Base-by-base conservation (phyloP, 257 asterid genomes). In the Solanum appendiculatum region DNA sequence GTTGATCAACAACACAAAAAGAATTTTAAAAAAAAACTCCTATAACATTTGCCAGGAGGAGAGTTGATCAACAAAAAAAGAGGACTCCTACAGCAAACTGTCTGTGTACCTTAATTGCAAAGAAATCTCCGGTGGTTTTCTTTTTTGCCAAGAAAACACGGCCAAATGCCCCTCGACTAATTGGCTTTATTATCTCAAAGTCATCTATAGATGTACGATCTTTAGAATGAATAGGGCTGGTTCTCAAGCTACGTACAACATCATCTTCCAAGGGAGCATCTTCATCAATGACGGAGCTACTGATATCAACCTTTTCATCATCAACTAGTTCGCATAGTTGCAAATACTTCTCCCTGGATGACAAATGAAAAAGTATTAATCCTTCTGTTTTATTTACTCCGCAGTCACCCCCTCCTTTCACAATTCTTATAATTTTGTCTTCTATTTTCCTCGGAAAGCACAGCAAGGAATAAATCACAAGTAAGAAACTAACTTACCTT, bases 151-250 rank as follows among this genome's bases (percentile, higher is more conserved):
- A 88, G 91, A 97, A 97, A 86, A 97, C 99, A 85, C 99, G 95
- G 70, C 99, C 99, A 91, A 97, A 97, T 88, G 99, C 99, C 80
- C 99, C 99, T 82, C 99, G 99, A 91, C 99, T 97, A 85, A 97
- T 97, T 81, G 99, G 99, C 91, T 96, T 96, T 87, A 97, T 96
- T 87, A 97, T 97, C 94, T 96, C 99, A 77, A 97, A 97, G 92
- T 96, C 98, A 91, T 97, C 99, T 87, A 97, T 97, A 11, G 99
- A 93, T 87, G 99, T 97, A 46, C 99, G 99, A 87, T 96, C 99
- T 91, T 91, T 90, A 83, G 98, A 84, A 95, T 97, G 99, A 48
- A 94, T 87, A 1, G 99, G 99, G 93, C 99, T 97, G 87, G 98
- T 96, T 89, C 99, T 92, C 89, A 97, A 92, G 94, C 99, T 97